Evolutionary conservation across 2,329 filamentous ascomycete genomes (phyloP).

Genomic region (Pseudovirgaria hyperparasitica): DNA sequence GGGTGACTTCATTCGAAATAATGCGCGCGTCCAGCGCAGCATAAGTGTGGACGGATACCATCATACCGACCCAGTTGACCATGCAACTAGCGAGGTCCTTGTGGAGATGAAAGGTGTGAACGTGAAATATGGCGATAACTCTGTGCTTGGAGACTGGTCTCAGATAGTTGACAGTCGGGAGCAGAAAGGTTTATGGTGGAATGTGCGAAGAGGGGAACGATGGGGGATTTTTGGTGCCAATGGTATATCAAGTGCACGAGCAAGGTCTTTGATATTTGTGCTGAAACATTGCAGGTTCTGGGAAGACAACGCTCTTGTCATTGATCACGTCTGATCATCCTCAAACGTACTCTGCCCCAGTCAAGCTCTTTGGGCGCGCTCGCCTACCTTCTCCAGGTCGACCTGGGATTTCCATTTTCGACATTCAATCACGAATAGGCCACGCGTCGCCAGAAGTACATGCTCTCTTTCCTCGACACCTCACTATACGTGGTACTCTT

Average conservation of each 20-base stretch:
- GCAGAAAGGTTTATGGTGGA: slow-evolving; percentile 64
- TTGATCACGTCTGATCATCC: slow-evolving; percentile 93
- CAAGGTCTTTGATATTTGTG: background rate
- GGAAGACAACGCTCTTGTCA: slow-evolving; percentile 89
- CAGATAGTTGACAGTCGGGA: slow-evolving; percentile 40
- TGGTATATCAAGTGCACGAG: slow-evolving; percentile 26
- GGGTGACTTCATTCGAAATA: slow-evolving; percentile 13
- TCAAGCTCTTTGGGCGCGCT: slow-evolving; percentile 72
- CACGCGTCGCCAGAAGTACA: slow-evolving; percentile 93
- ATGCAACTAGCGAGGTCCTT: slow-evolving; percentile 48
- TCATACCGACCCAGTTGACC: slow-evolving; percentile 10
- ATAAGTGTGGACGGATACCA: slow-evolving; percentile 20
- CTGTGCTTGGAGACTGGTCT: slow-evolving; percentile 70
- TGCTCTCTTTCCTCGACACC: slow-evolving; percentile 70
- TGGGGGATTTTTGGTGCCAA: slow-evolving; percentile 94
- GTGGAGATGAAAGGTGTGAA: slow-evolving; percentile 80
- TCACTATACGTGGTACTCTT: slow-evolving; percentile 61
- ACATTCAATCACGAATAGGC: slow-evolving; percentile 79
- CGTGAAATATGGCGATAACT: slow-evolving; percentile 66
- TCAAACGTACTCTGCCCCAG: slow-evolving; percentile 79
- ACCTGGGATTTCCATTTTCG: slow-evolving; percentile 76
- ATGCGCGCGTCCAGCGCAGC: slow-evolving; percentile 4
- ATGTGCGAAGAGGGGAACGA: slow-evolving; percentile 66
- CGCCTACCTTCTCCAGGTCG: slow-evolving; percentile 62
- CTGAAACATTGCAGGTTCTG: slow-evolving; percentile 44